phyloP scores from a whole-genome alignment of 208 protist species.

The Leishmania tarentolae region DNA sequence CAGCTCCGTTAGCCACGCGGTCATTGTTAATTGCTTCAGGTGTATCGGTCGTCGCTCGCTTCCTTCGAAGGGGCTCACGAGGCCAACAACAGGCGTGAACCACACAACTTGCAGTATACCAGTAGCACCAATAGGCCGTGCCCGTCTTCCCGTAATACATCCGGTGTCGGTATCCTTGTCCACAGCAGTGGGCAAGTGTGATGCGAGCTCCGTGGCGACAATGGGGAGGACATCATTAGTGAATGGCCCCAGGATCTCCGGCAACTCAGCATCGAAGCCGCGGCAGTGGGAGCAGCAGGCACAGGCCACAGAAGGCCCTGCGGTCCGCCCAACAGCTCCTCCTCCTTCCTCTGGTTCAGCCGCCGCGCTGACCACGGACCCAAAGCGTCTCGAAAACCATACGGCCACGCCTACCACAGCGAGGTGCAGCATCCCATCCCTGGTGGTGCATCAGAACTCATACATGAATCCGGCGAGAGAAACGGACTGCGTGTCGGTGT shows the following conservation, averaged over 20 bases:
- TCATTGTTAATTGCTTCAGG: background rate
- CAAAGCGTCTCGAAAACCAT: background rate
- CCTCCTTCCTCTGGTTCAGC: background rate
- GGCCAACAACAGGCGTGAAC: background rate
- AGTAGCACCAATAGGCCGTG: background rate
- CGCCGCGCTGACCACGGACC: background rate
- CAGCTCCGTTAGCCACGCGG: background rate
- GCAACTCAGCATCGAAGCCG: background rate
- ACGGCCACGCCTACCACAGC: background rate
- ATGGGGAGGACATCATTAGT: background rate
- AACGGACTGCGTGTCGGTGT: background rate
- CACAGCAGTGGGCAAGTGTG: background rate
- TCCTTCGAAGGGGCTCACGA: background rate
- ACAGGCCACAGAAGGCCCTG: background rate
- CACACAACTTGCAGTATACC: background rate
- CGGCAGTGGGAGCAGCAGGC: background rate
- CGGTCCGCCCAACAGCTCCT: background rate
- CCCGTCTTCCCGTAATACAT: background rate
- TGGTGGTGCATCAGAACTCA: background rate
- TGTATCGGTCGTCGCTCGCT: background rate
- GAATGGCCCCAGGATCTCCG: background rate
- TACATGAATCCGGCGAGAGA: background rate
- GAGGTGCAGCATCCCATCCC: background rate
- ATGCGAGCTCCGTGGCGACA: background rate
- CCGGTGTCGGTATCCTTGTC: background rate